Conservation (phyloP, 495 filamentous ascomycete species). For the Aspergillus cavernicola region DNA sequence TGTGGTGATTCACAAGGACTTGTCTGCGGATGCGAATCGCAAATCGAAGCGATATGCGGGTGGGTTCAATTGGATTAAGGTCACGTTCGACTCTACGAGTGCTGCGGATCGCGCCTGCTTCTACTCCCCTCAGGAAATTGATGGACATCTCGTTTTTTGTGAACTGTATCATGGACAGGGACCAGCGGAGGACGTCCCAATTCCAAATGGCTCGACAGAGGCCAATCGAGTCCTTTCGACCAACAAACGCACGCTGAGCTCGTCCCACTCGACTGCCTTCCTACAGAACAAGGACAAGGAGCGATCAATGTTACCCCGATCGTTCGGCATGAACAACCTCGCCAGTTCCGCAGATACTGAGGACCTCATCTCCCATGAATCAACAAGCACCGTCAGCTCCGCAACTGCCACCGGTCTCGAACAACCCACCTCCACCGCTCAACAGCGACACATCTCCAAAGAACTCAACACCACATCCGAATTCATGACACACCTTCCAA, state of each 20-base stretch:
- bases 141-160: constrained; percentile 72
- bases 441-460: constrained; percentile 27
- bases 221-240: constrained; percentile 25
- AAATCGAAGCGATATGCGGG: constrained; percentile 73
- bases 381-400: constrained; percentile 52
- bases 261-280: constrained; percentile 37
- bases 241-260: constrained; percentile 33
- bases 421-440: constrained; percentile 27
- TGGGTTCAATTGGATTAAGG: constrained; percentile 86
- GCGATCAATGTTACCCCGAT: constrained; percentile 41
- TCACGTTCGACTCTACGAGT: constrained; percentile 80
- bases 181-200: constrained; percentile 60
- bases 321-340: constrained; percentile 43
- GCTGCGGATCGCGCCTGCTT: constrained; percentile 74
- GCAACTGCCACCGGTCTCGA: constrained; percentile 57
- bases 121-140: constrained; percentile 70
- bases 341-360: constrained; percentile 30
- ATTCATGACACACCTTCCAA: constrained; percentile 50
- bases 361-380: constrained; percentile 28
- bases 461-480: constrained; percentile 39
- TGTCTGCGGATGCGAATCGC: constrained; percentile 65
- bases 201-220: constrained; percentile 45
- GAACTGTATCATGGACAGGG: constrained; percentile 71
- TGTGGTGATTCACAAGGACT: constrained; percentile 54
- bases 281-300: constrained; percentile 34